Base-by-base conservation (phyloP, 73 alveolate species). In the Urostyla sp. region DNA sequence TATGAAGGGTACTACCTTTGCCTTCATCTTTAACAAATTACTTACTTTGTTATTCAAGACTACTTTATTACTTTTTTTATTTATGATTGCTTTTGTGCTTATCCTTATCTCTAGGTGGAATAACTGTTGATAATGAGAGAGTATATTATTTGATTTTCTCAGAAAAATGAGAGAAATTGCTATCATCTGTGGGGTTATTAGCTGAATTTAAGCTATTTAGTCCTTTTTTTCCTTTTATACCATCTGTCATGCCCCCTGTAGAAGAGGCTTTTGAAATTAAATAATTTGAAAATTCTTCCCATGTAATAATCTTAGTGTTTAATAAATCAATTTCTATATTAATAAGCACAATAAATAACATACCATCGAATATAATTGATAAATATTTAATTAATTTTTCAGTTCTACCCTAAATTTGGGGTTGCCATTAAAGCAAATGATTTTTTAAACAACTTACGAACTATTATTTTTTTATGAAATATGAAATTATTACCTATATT, bases 261-360 rank as follows among this genome's bases (percentile, higher is more conserved):
- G 79, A 13, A 23, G 95, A 85, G 5, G 98, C 98, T 86, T 92
- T 92, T 27, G 80, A 88, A 0, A 92, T 92, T 16, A 92, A 77
- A 54, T 92, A 92, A 67, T 90, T 90, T 0, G 98, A 90, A 51
- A 92, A 92, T 45, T 86, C 95, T 40, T 92, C 98, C 96, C 98
- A 92, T 23, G 92, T 87, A 31, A 92, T 77, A 34, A 74, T 66
- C 15, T 95, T 95, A 60, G 61, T 79, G 5, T 95, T 94, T 38
- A 90, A 76, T 38, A 92, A 56, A 54, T 92, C 98, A 28, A 92
- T 92, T 50, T 92, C 98, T 58, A 50, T 67, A 72, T 88, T 72
- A 26, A 77, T 50, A 50, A 50, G 58, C n/a, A n/a, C n/a, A n/a
- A 10, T 88, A 58, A 21, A 52, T 58, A 48, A 73, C 20, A 56